Base-by-base conservation (phyloP, 345 rosid species). In the Diplotaxis tenuifolia region DNA sequence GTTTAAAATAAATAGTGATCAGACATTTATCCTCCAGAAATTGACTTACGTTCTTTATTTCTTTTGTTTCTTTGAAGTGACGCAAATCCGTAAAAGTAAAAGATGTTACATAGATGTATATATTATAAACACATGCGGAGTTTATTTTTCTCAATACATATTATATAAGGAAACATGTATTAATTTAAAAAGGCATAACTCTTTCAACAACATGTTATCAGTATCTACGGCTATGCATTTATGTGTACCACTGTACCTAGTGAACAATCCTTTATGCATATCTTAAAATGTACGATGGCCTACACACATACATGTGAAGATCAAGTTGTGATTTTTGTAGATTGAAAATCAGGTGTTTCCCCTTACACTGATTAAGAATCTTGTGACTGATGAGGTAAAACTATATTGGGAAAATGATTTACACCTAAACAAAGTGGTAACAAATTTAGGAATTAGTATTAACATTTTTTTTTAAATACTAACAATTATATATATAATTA, bases 21-120 rank as follows among this genome's bases (percentile, higher is more conserved):
- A 77, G 80, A 77, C 80, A 77, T 71, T 66, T 71, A 70, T 70
- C 80, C 65, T 70, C 71, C 67, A 23, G 62, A 58, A 76, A 64
- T 50, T 76, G 75, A 76, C 71, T 71, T 76, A 55, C 27, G 72
- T 65, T 18, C 52, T 76, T 75, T 69, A 76, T 62, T 76, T 63
- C 45, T 76, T 56, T 70, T 64, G 65, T 27, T 65, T 49, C 58
- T 38, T 10, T 60, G 73, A 71, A 77, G 76, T 71, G 72, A 77
- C 77, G 25, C 64, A 72, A 61, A 77, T 38, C 76, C 6, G 65
- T 77, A 77, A 77, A 58, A 77, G 75, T 71, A 47, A 76, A 76
- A 76, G 71, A 25, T 70, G 28, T 25, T n/a, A n/a, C 64, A 47
- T 31, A 23, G 22, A 38, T 38, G 4, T 38, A 38, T 38, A 36